phyloP scores from a whole-genome alignment of 2,329 filamentous ascomycete genomes.

The Simplicillium sp. region DNA sequence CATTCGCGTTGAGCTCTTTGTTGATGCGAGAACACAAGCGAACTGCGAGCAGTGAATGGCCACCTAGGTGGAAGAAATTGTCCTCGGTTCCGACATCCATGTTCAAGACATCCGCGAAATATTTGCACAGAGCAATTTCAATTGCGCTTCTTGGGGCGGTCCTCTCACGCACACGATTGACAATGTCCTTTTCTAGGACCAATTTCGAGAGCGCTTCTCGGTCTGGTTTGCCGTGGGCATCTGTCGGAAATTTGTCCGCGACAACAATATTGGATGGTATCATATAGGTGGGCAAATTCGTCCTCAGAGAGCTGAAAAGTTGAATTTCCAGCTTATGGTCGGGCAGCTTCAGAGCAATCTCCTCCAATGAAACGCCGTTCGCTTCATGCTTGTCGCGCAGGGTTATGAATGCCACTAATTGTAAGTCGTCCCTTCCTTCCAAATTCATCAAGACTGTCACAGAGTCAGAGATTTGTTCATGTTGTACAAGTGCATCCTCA shows the following conservation, averaged over 20 bases:
- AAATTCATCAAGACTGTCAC: too few relatives aligned
- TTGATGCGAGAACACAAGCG: slow-evolving; percentile 5
- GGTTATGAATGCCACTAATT: too few relatives aligned
- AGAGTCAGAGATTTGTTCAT: too few relatives aligned
- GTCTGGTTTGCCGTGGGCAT: slow-evolving; percentile 16
- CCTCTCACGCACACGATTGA: not conserved
- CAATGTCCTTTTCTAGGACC: not conserved
- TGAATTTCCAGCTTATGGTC: slow-evolving; percentile 3
- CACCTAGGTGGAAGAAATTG: slow-evolving; percentile 10
- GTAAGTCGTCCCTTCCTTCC: too few relatives aligned
- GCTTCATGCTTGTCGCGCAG: too few relatives aligned
- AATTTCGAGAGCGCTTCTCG: slow-evolving; percentile 6
- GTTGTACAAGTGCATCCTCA: too few relatives aligned
- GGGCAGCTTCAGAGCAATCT: slow-evolving; percentile 2
- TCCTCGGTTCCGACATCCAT: slow-evolving; percentile 6
- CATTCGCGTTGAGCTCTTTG: not conserved
- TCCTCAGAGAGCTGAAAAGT: not conserved
- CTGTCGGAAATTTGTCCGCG: slow-evolving; percentile 15
- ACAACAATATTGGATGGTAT: slow-evolving; percentile 12
- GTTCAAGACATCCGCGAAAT: slow-evolving; percentile 5
- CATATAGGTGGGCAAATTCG: slow-evolving; percentile 15
- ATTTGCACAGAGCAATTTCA: slow-evolving; percentile 7
- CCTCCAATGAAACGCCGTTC: too few relatives aligned
- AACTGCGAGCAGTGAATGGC: slow-evolving; percentile 7
- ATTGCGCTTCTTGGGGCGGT: not conserved